Evolutionary conservation across 768 basidiomycete species (phyloP).

Genomic region (Kwoniella sp.): DNA sequence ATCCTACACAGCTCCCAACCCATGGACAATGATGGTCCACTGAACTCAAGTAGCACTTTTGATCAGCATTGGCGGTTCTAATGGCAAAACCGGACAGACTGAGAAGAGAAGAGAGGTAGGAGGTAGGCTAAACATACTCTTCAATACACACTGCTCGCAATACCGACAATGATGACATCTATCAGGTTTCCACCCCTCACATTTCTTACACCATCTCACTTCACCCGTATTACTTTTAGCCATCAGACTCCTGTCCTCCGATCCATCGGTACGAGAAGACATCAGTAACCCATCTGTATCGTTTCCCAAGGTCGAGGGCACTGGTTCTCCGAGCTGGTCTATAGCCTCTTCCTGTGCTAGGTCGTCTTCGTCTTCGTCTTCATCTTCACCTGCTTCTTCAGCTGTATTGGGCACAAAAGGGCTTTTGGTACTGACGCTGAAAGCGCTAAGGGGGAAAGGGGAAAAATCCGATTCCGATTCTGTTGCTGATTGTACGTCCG

Average conservation of each 20-base stretch:
- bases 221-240: slow-evolving; percentile 45
- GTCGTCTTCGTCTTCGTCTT: slow-evolving; percentile 14
- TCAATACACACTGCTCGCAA: slow-evolving; percentile 47
- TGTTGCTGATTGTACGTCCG: background rate
- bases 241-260: slow-evolving; percentile 24
- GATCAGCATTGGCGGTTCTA: no score
- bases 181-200: slow-evolving; percentile 52
- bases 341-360: slow-evolving; percentile 2
- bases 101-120: no score
- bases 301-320: background rate
- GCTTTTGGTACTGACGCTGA: slow-evolving; percentile 10
- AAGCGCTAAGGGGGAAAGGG: slow-evolving; percentile 29
- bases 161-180: slow-evolving; percentile 53
- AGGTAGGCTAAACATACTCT: no score
- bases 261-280: background rate
- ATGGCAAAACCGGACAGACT: no score
- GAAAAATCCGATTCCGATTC: slow-evolving; percentile 19
- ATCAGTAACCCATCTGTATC: background rate
- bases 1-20: slow-evolving; percentile 51
- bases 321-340: background rate
- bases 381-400: slow-evolving; percentile 18
- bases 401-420: slow-evolving; percentile 28
- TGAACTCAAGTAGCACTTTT: slow-evolving; percentile 17
- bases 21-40: slow-evolving; percentile 56
- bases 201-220: slow-evolving; percentile 52